A percentile compares a stretch with the other conserved stretches of the same genome.
These are phyloP conservation scores for Beauveria sp. DNA, from an alignment of 2,329 filamentous ascomycete genomes.

Conservation along the genomic window DNA sequence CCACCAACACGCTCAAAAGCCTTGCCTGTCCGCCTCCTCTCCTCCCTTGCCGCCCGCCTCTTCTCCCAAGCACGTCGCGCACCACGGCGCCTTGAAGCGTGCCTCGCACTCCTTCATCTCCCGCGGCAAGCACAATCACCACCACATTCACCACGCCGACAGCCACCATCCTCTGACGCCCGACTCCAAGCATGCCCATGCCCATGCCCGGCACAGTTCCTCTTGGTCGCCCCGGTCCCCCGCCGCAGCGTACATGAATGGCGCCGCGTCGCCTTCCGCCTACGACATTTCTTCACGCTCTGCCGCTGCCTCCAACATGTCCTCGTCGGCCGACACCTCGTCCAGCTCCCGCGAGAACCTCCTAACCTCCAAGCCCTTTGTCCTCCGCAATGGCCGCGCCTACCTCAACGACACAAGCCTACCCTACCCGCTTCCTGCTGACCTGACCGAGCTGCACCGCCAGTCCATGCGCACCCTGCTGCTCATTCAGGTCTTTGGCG, in stretches of 20 bases:
- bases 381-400: constrained; percentile 69
- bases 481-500: constrained; percentile 72
- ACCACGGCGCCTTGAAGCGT: constrained; percentile 10
- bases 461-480: constrained; percentile 80
- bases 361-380: constrained; percentile 45
- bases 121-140: constrained; percentile 3
- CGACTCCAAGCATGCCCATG: constrained; percentile 4
- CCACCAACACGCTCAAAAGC: constrained; percentile 6
- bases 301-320: constrained; percentile 26
- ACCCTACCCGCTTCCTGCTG: constrained; percentile 79
- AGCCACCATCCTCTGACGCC: not conserved
- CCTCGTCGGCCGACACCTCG: constrained; percentile 36
- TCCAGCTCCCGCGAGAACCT: constrained; percentile 36
- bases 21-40: constrained; percentile 1
- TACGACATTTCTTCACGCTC: constrained; percentile 25
- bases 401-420: constrained; percentile 69
- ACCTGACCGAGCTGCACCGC: constrained; percentile 78
- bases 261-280: constrained; percentile 25
- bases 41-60: constrained; percentile 5
- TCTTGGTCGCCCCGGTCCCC: constrained; percentile 11
- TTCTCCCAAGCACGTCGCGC: constrained; percentile 2
- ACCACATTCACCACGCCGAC: not conserved
- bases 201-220: not conserved
- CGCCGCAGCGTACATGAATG: constrained; percentile 24
- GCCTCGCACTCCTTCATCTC: constrained; percentile 11